Evolutionary conservation across 495 filamentous ascomycete species (phyloP), one percentile per base, ranked within the genome.

Genomic region (Penicillium ucsense): DNA sequence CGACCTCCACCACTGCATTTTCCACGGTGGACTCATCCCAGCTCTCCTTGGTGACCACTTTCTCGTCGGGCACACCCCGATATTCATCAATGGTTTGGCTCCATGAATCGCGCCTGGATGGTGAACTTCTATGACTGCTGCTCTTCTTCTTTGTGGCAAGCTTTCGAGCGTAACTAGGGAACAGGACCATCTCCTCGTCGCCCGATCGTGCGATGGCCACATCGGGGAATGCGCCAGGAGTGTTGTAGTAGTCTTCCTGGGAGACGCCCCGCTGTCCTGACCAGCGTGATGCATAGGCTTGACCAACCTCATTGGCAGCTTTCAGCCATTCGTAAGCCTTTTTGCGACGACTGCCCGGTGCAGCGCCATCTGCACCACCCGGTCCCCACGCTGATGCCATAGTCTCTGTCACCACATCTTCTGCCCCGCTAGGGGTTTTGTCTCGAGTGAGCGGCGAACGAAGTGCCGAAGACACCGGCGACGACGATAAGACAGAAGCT

Each of bases 181-280:
- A 99, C 9, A 97, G 56, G 8, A 97, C 76, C 81, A 99, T 86
- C 70, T 96, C 87, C 66, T 95, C 91, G 52, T 86, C 80, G 20
- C 86, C 89, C 35, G 79, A 84, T 6, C 81, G 74, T 20, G 84
- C 80, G 43, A 95, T 84, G 8, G 83, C 78, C 11, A 88, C 84
- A 53, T 94, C 83, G 1, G 88, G 87, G 55, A 89, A 95, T 4
- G 84, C 75, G 2, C 82, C 85, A 0, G 85, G 84, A n/a, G 85
- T 83, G 30, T 77, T 74, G 6, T 73, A 64, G 35, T 78, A 73
- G 38, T 81, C 75, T 32, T 83, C 73, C 12, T 65, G 59, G 33
- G 76, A 71, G 8, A 75, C 74, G 9, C 74, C 66, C 38, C 73
- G 71, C 49, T 79, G 72, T 8, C 73, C 75, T 3, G 66, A 47